A percentile compares a stretch with the other conserved stretches of the same genome.
Conservation (phyloP, 257 asterid species). For the Verbena officinalis region DNA sequence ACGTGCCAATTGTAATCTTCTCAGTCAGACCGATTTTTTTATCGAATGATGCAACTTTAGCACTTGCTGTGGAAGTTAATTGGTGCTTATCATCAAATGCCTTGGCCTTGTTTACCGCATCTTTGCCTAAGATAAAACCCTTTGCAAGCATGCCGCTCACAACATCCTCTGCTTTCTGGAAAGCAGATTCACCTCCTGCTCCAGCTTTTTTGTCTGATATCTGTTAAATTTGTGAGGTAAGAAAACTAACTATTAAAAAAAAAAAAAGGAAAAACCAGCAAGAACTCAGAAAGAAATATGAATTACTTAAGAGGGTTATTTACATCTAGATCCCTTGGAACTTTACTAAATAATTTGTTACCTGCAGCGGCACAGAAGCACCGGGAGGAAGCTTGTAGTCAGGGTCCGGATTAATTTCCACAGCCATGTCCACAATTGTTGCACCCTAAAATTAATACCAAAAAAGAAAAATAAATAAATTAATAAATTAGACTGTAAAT, state of each 20-base stretch:
- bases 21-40: constrained; percentile 77
- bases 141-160: constrained; percentile 89
- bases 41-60: constrained; percentile 73
- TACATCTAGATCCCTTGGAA: too few species aligned
- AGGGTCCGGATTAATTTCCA: constrained; percentile 59
- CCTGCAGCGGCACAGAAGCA: constrained; percentile 61
- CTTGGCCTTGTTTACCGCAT: constrained; percentile 77
- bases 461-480: constrained; percentile 5
- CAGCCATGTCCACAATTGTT: constrained; percentile 90
- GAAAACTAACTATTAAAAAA: neutral
- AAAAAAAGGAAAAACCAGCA: constrained; percentile 22
- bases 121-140: constrained; percentile 87
- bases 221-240: constrained; percentile 42
- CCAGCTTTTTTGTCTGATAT: constrained; percentile 42
- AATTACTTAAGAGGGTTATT: too few species aligned
- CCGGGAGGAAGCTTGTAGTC: constrained; percentile 78
- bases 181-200: constrained; percentile 60
- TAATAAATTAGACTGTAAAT: neutral
- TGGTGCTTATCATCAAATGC: constrained; percentile 84
- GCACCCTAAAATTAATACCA: constrained; percentile 63
- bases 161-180: constrained; percentile 92
- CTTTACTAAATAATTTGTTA: constrained; percentile 32
- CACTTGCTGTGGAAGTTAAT: constrained; percentile 79
- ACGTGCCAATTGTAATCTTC: constrained; percentile 73
- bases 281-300: constrained; percentile 3